A percentile compares a stretch with the other conserved stretches of the same genome.
Conservation (phyloP, 805 yeast species). For the Sungouiella thailandica region DNA sequence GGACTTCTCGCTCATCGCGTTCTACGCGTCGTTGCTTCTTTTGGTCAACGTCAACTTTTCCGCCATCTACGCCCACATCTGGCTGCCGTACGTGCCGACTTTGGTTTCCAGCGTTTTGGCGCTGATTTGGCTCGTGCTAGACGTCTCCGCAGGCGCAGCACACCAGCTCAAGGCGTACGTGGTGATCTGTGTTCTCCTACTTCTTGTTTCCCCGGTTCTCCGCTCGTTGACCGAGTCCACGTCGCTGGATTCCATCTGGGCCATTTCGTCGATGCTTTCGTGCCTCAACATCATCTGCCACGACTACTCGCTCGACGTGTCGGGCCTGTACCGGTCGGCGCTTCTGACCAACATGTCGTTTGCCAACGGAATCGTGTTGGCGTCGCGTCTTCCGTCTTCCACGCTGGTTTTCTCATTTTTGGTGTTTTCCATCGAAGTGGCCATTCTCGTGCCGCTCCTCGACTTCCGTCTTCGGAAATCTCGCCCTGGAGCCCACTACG, state of each 20-base stretch:
- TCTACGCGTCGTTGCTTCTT: constrained; percentile 61
- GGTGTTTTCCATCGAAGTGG: constrained; percentile 63
- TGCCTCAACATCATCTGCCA: constrained; percentile 61
- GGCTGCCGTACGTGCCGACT: constrained; percentile 48
- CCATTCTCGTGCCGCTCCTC: constrained; percentile 69
- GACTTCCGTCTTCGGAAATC: constrained; percentile 52
- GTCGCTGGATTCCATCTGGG: constrained; percentile 94
- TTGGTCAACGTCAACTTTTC: constrained; percentile 65
- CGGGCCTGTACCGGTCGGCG: constrained; percentile 40
- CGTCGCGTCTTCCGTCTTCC: constrained; percentile 77
- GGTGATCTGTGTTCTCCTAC: constrained; percentile 62
- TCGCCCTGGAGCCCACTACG: constrained; percentile 18
- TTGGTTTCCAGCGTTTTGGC: constrained; percentile 21
- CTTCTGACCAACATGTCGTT: constrained; percentile 78
- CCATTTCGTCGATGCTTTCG: constrained; percentile 75
- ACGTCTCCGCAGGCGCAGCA: constrained; percentile 1
- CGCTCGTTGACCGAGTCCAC: constrained; percentile 85
- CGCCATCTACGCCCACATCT: constrained; percentile 46
- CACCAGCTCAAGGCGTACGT: constrained; percentile 53
- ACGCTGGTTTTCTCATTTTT: constrained; percentile 80
- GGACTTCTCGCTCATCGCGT: constrained; percentile 65
- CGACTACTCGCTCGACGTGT: constrained; percentile 58
- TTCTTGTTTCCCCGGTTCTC: constrained; percentile 83
- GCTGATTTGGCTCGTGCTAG: constrained; percentile 26
- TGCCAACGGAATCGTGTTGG: constrained; percentile 82